Conservation (phyloP, 345 rosid species). For the Lepidium sativum region DNA sequence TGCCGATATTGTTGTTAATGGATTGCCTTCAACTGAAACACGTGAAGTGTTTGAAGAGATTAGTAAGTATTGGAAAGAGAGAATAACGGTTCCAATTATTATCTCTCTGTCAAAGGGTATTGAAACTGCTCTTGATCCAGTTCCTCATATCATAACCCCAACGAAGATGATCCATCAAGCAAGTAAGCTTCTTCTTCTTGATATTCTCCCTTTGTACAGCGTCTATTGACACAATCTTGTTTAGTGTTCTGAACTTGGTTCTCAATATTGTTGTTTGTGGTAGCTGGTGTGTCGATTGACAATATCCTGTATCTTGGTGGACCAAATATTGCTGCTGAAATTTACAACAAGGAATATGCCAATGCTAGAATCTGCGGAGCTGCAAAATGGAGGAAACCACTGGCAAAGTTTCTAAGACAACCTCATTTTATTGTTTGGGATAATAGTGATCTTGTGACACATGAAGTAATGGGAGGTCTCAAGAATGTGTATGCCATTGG, state of each 20-base stretch:
- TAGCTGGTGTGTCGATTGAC: constrained; percentile 76
- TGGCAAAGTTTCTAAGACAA: constrained; percentile 83
- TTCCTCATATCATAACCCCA: constrained; percentile 83
- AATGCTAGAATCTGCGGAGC: constrained; percentile 98
- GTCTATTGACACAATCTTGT: not conserved
- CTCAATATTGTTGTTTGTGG: constrained; percentile 1
- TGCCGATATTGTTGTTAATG: constrained; percentile 92
- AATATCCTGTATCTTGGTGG: constrained; percentile 94
- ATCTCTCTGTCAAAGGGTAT: constrained; percentile 88
- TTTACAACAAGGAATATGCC: constrained; percentile 88
- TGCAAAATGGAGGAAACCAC: constrained; percentile 84
- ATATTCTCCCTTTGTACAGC: not conserved
- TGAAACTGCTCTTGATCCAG: constrained; percentile 76
- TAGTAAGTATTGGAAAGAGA: constrained; percentile 81
- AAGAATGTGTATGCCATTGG: constrained; percentile 99
- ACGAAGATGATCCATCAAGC: constrained; percentile 89
- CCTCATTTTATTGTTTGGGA: constrained; percentile 96
- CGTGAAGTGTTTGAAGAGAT: constrained; percentile 79
- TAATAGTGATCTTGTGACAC: constrained; percentile 93
- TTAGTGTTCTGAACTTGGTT: not conserved
- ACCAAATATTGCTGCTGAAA: constrained; percentile 95
- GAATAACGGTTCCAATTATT: constrained; percentile 61
- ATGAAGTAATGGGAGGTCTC: constrained; percentile 98
- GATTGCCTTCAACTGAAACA: constrained; percentile 92
- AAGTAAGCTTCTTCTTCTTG: constrained; percentile 42